Conservation (phyloP, 2,329 filamentous ascomycete species). For the Aureobasidium sp. region DNA sequence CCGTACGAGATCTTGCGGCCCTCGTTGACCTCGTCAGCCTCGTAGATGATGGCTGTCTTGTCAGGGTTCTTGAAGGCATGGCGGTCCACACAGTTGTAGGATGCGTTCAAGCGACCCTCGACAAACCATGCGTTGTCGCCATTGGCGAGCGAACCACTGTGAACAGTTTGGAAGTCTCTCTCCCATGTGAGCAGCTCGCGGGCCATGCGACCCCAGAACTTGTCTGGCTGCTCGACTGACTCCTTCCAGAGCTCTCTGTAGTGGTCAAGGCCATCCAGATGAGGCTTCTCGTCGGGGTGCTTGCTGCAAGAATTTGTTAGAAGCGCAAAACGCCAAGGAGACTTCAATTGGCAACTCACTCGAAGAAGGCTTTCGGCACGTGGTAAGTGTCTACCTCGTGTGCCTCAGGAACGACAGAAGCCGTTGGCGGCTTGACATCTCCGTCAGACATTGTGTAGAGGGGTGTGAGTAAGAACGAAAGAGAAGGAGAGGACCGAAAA, state of each 20-base stretch:
- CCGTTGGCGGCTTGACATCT: slow-evolving; percentile 27
- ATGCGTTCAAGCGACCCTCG: slow-evolving; percentile 88
- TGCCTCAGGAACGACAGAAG: slow-evolving; percentile 60
- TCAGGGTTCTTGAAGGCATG: slow-evolving; percentile 93
- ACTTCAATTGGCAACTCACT: slow-evolving; percentile 22
- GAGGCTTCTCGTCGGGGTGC: slow-evolving; percentile 48
- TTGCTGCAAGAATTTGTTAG: slow-evolving; percentile 35
- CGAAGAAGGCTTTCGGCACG: slow-evolving; percentile 47
- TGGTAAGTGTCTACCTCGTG: slow-evolving; percentile 67
- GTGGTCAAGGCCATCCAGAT: slow-evolving; percentile 50
- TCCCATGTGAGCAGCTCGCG: slow-evolving; percentile 87
- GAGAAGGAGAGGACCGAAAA: neutral
- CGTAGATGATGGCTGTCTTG: slow-evolving; percentile 95
- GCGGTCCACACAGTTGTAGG: slow-evolving; percentile 94
- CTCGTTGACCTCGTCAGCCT: slow-evolving; percentile 82
- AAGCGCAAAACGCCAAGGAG: neutral
- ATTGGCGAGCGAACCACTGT: slow-evolving; percentile 62
- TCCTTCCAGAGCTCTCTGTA: slow-evolving; percentile 62
- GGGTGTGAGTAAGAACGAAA: neutral
- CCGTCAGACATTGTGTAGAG: slow-evolving; percentile 36
- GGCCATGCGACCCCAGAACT: slow-evolving; percentile 82
- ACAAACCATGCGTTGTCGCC: slow-evolving; percentile 93
- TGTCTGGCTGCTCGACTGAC: slow-evolving; percentile 80
- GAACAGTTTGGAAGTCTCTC: slow-evolving; percentile 83
- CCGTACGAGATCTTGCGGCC: slow-evolving; percentile 87